phyloP scores from a whole-genome alignment of 208 protist species.

The Strigomonas oncopelti region DNA sequence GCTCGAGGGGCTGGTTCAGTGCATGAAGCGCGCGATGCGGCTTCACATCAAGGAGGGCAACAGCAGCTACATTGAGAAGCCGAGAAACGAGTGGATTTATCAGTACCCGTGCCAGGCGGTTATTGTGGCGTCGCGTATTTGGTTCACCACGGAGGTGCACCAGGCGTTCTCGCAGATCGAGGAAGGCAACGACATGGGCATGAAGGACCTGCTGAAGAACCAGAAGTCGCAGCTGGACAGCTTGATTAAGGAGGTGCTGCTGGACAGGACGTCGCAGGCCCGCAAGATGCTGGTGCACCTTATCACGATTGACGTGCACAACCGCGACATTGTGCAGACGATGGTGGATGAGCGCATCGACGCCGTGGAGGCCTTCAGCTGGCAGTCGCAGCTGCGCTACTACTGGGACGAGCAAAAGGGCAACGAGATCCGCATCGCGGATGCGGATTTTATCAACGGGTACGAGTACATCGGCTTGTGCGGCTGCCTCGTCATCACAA shows the following conservation, averaged over 20 bases:
- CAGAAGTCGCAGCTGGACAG: constrained; percentile 92
- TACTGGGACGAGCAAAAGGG: constrained; percentile 93
- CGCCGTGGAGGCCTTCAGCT: constrained; percentile 92
- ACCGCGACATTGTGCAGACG: constrained; percentile 90
- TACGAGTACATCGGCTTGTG: constrained; percentile 98
- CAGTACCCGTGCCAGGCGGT: constrained; percentile 96
- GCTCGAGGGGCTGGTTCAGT: constrained; percentile 91
- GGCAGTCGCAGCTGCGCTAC: constrained; percentile 98
- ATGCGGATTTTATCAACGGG: constrained; percentile 96
- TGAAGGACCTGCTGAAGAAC: constrained; percentile 97
- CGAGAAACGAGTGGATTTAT: constrained; percentile 96
- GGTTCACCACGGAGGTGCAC: constrained; percentile 97
- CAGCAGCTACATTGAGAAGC: constrained; percentile 94
- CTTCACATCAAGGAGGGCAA: constrained; percentile 88
- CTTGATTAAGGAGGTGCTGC: constrained; percentile 93
- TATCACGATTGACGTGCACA: constrained; percentile 98
- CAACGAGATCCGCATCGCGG: constrained; percentile 95
- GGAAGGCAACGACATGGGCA: constrained; percentile 97
- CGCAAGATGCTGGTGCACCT: constrained; percentile 98
- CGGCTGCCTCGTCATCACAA: constrained; percentile 98
- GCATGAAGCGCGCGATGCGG: constrained; percentile 81
- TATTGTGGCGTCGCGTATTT: constrained; percentile 94
- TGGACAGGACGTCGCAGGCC: constrained; percentile 87
- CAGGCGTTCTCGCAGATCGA: constrained; percentile 97
- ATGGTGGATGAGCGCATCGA: constrained; percentile 95